Evolutionary conservation across 1,284 basidiomycete genomes (phyloP).

Genomic region (Porogramme epimiltina): DNA sequence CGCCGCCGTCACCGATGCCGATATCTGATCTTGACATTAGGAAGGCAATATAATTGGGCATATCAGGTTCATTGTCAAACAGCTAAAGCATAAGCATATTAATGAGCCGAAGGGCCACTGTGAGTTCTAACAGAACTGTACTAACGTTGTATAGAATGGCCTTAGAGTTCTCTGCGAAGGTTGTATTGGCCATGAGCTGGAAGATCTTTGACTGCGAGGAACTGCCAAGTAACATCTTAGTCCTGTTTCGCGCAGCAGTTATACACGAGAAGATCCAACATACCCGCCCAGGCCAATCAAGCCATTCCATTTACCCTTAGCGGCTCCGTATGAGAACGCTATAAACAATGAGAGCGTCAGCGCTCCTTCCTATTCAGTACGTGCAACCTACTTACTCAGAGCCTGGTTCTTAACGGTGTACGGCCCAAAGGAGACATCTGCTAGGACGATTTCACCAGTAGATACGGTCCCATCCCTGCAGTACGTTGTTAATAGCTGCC

Average conservation of each 20-base stretch:
- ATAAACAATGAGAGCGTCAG: not conserved
- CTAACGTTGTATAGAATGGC: conserved; percentile 23
- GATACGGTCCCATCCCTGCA: conserved; percentile 12
- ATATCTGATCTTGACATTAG: conserved; percentile 22
- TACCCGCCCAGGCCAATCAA: conserved; percentile 24
- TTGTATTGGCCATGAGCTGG: conserved; percentile 5
- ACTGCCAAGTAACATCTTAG: no score
- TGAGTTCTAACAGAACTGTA: no score
- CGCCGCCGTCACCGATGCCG: conserved; percentile 24
- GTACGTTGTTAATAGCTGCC: not conserved
- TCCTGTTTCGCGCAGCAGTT: no score
- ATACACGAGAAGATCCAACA: no score
- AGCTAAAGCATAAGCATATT: conserved; percentile 19
- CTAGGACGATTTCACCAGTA: conserved; percentile 12
- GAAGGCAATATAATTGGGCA: conserved; percentile 23
- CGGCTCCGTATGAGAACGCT: not conserved
- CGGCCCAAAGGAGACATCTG: conserved; percentile 21
- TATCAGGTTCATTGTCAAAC: conserved; percentile 20
- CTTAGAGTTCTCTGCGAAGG: conserved; percentile 10
- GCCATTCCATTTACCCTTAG: conserved; percentile 6
- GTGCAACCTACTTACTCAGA: conserved; percentile 18
- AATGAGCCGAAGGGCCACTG: no score
- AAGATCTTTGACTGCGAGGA: conserved; percentile 4
- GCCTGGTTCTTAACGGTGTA: conserved; percentile 25
- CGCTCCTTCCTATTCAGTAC: not conserved